Evolutionary conservation across 2,329 filamentous ascomycete species (phyloP).

Genomic region (Ilyonectria robusta): DNA sequence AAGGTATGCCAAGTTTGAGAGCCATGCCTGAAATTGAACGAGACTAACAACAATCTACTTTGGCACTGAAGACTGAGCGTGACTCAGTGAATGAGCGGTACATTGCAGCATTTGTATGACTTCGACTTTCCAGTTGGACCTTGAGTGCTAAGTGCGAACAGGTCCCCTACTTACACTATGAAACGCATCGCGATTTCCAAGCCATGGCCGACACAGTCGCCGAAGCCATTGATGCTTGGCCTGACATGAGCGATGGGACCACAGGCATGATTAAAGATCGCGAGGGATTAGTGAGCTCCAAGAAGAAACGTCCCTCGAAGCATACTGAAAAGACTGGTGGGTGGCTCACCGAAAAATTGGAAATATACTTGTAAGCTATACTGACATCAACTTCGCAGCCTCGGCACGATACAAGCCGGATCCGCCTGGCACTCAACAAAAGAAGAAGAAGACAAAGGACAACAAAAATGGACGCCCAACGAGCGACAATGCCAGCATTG

Average conservation of each 20-base stretch:
- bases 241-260: too few species aligned
- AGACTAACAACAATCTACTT: not conserved
- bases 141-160: constrained; percentile 26
- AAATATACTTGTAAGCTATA: too few species aligned
- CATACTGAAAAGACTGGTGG: too few species aligned
- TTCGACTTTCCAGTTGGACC: too few species aligned
- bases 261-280: not conserved
- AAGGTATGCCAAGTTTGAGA: constrained; percentile 35
- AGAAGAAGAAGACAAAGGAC: not conserved
- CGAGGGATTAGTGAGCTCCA: not conserved
- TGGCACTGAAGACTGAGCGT: not conserved
- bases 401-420: too few species aligned
- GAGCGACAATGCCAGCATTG: not conserved
- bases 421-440: too few species aligned
- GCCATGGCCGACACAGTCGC: constrained; percentile 48
- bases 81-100: not conserved
- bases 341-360: too few species aligned
- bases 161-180: constrained; percentile 61
- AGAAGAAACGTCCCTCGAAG: too few species aligned
- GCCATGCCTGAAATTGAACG: too few species aligned
- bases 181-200: constrained; percentile 52
- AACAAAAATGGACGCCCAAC: constrained; percentile 46
- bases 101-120: constrained; percentile 13
- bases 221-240: constrained; percentile 4
- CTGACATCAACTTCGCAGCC: too few species aligned